Base-by-base conservation (phyloP, 139 green algal genomes). In the Choricystis sp. region DNA sequence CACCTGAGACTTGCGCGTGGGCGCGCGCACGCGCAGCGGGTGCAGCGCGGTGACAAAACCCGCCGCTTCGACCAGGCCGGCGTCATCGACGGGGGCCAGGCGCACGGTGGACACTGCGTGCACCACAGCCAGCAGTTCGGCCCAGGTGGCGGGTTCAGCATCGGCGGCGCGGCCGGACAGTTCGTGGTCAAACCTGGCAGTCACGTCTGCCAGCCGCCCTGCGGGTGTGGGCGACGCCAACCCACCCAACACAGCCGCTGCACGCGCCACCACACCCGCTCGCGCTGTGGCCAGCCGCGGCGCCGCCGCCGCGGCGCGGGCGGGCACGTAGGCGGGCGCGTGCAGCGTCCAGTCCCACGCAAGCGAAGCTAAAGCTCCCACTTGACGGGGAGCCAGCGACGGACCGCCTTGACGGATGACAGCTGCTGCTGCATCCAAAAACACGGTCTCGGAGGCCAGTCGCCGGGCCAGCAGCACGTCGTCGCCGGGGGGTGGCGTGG, bases 1-100 rank as follows among this genome's bases (percentile, higher is more conserved):
- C 55, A 86, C 71, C 76, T 89, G 80, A 59, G 74, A 87, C 70
- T 89, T 89, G 63, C 85, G 83, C 25, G 81, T 65, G 14, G 72
- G 59, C 3, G 83, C 77, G 23, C 69, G 69, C 68, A 79, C 67
- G 26, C 52, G 62, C 25, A 87, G 73, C 2, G 85, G 85, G 68
- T 86, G 73, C 22, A 60, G 72, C 21, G 59, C 62, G n/a, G 60
- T 27, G 60, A 88, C 64, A 57, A 85, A 86, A n/a, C 61, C 62
- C 19, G 66, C 66, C 4, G 72, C 70, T 29, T 61, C 69, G 20
- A 29, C 9, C 9, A 52, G 9, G 40, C 9, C 9, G 9, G 40
- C 9, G 40, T 52, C 40, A 16, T 9, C 40, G 40, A 16, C 40
- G 16, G n/a, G n/a, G n/a, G n/a, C 9, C 40, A 52, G 40, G 9